phyloP scores from a whole-genome alignment of 805 yeast species.

The Suhomyces sp. region DNA sequence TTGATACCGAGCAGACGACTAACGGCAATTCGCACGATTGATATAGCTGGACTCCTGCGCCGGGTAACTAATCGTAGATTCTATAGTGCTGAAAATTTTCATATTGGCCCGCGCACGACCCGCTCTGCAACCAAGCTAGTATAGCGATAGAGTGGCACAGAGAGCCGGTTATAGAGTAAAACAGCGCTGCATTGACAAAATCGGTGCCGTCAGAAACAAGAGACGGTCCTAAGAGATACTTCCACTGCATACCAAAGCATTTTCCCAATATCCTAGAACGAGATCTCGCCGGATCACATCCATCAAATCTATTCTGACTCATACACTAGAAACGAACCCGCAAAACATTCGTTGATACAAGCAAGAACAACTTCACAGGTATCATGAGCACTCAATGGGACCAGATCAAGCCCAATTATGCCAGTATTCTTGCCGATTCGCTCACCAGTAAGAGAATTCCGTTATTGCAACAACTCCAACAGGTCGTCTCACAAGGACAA shows the following conservation, averaged over 20 bases:
- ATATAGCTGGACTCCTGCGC: background rate
- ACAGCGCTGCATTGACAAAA: background rate
- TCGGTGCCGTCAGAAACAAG: background rate
- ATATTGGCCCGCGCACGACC: conserved; percentile 4
- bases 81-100: conserved; percentile 3
- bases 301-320: background rate
- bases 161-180: background rate
- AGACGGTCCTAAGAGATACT: background rate
- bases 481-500: conserved; percentile 22
- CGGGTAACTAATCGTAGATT: background rate
- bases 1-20: conserved; percentile 31
- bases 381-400: conserved; percentile 15
- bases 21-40: no score
- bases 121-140: background rate
- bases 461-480: conserved; percentile 23
- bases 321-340: no score
- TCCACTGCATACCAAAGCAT: background rate
- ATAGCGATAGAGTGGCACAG: background rate
- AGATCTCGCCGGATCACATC: background rate
- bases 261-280: background rate
- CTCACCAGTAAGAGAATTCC: conserved; percentile 34
- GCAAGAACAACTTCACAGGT: background rate
- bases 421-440: conserved; percentile 27
- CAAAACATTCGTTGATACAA: no score
- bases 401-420: conserved; percentile 21